Conservation (phyloP, 129 eudicot species). For the Scalesia atractyloides region DNA sequence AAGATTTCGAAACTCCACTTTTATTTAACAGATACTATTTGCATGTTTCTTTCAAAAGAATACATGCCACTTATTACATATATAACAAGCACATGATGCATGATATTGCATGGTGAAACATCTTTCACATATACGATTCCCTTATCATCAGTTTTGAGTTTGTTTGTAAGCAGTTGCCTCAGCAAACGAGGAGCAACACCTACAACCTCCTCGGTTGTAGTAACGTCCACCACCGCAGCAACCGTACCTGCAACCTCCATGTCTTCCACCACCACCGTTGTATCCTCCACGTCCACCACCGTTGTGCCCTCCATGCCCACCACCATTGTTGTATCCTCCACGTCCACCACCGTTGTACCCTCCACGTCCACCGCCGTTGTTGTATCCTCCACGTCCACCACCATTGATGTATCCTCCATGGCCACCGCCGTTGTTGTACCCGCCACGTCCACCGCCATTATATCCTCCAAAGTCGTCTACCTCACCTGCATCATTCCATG, state of each 20-base stretch:
- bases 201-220: conserved; percentile 24
- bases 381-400: too few relatives aligned
- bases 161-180: conserved; percentile 40
- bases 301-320: conserved; percentile 5
- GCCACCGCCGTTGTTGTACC: too few relatives aligned
- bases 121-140: background rate
- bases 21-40: conserved; percentile 22
- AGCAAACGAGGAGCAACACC: conserved; percentile 28
- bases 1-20: background rate
- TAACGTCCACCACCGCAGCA: conserved; percentile 25
- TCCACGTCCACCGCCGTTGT: too few relatives aligned
- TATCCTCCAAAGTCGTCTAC: conserved; percentile 5
- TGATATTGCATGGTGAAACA: background rate
- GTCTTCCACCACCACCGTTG: conserved; percentile 20
- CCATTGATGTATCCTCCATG: too few relatives aligned
- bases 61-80: conserved; percentile 23
- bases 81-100: conserved; percentile 7
- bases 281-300: conserved; percentile 11
- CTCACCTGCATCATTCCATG: conserved; percentile 17
- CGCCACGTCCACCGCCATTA: background rate
- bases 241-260: background rate
- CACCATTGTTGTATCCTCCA: background rate
- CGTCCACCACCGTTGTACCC: background rate
- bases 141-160: conserved; percentile 26
- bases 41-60: conserved; percentile 26